Conservation (phyloP, 345 rosid genomes). For the Psidium friedrichsthalianum region DNA sequence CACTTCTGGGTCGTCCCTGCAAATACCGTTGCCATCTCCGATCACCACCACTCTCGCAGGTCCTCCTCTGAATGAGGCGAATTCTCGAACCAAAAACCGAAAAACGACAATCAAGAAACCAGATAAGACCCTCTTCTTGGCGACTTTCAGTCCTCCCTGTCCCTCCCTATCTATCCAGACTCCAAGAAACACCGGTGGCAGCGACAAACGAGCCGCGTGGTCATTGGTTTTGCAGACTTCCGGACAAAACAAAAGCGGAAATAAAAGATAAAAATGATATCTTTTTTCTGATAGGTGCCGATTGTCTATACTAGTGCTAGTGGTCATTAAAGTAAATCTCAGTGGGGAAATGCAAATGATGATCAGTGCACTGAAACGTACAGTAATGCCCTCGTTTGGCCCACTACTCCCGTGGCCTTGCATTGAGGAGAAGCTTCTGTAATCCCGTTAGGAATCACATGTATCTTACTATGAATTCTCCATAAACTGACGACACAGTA, state of each 20-base stretch:
- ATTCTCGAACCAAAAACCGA: neutral
- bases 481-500: neutral
- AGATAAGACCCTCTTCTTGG: neutral
- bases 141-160: neutral
- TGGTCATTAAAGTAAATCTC: neutral
- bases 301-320: neutral
- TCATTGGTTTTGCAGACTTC: neutral
- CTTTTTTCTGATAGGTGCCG: neutral
- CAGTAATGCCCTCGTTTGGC: neutral
- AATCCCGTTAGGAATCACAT: neutral
- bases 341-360: neutral
- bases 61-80: neutral
- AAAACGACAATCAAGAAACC: neutral
- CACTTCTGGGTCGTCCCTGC: conserved; percentile 47
- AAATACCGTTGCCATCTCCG: conserved; percentile 24
- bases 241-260: neutral
- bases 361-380: neutral
- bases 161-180: neutral
- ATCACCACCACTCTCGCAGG: neutral
- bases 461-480: neutral
- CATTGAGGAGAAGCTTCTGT: neutral
- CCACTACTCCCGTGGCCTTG: neutral
- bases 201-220: neutral
- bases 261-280: neutral
- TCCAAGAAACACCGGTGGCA: neutral